Conservation (phyloP, 495 filamentous ascomycete species). For the Trichoderma parareesei region DNA sequence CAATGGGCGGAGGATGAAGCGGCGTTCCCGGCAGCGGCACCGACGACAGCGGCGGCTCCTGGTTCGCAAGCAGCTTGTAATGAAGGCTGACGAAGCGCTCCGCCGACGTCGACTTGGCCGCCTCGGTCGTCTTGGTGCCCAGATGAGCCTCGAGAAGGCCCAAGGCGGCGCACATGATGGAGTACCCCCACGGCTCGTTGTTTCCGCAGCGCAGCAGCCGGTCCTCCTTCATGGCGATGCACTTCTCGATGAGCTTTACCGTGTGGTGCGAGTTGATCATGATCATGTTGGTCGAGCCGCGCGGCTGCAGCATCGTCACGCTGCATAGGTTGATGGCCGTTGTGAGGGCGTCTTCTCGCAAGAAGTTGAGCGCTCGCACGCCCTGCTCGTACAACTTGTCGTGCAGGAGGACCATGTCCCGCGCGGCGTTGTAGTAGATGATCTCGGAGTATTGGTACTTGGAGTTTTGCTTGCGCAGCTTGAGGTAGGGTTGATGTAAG, state of each 20-base stretch:
- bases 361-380: constrained; percentile 31
- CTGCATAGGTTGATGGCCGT: constrained; percentile 38
- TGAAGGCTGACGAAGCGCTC: constrained; percentile 32
- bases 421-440: constrained; percentile 38
- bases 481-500: constrained; percentile 36
- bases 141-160: constrained; percentile 35
- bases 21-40: constrained; percentile 11
- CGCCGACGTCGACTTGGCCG: constrained; percentile 31
- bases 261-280: constrained; percentile 38
- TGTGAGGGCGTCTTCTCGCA: constrained; percentile 33
- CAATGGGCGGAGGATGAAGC: constrained; percentile 14
- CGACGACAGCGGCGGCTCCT: constrained; percentile 27
- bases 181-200: constrained; percentile 39
- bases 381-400: constrained; percentile 32
- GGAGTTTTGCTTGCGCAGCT: constrained; percentile 30
- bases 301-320: constrained; percentile 42
- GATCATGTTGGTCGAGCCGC: constrained; percentile 33
- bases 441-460: constrained; percentile 40
- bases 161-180: constrained; percentile 35
- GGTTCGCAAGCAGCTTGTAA: constrained; percentile 34
- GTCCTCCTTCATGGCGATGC: constrained; percentile 37
- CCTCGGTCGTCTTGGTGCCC: constrained; percentile 29
- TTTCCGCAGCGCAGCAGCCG: constrained; percentile 36
- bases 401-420: constrained; percentile 37
- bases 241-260: constrained; percentile 34